Base-by-base conservation (phyloP, 2,329 filamentous ascomycete species). In the Curvularia sp. region DNA sequence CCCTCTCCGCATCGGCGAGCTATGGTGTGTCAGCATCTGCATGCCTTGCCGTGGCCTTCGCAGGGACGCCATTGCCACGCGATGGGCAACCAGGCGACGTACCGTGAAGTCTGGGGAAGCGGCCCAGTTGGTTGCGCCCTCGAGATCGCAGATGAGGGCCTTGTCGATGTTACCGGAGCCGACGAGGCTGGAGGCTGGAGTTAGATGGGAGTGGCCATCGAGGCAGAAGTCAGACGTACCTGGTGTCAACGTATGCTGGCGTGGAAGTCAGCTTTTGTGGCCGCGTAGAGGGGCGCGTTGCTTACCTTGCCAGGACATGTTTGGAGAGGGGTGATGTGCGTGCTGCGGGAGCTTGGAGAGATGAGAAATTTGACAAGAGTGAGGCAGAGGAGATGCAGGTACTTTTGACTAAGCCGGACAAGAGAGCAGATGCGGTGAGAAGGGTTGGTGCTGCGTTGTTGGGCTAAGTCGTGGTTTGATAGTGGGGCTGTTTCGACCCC, bases 101-200 rank as follows among this genome's bases (percentile, higher is more conserved):
- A 97, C 92, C 76, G 84, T 81, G 82, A 97, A 96, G 68, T 84
- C 95, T 88, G 63, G 91, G 93, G 77, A 97, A 89, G 84, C 96
- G 90, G 67, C 95, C 77, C 77, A 97, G 63, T 97, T 73, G 59
- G 81, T 79, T 70, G 80, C 78, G 72, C 79, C 79, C 55, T 75
- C 72, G 61, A 72, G 76, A 73, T 82, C 81, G 65, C 82, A 81
- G 70, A 84, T 83, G 65, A 82, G 77, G 63, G 82, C 80, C 72
- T 82, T 83, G 73, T 79, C 77, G 68, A 79, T 71, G 68, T 78
- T 76, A 69, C 76, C 76, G 58, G 74, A 75, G 75, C 77, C 77
- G 59, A 79, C 72, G 66, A 79, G 77, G 75, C 77, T 79, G 54
- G 35, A 49, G 51, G 42, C 30, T 44, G 31, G n/a, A 41, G 53